Evolutionary conservation across 1,284 basidiomycete genomes (phyloP), one percentile per base, ranked within the genome.

Genomic region (Thecaphora thlaspeos): DNA sequence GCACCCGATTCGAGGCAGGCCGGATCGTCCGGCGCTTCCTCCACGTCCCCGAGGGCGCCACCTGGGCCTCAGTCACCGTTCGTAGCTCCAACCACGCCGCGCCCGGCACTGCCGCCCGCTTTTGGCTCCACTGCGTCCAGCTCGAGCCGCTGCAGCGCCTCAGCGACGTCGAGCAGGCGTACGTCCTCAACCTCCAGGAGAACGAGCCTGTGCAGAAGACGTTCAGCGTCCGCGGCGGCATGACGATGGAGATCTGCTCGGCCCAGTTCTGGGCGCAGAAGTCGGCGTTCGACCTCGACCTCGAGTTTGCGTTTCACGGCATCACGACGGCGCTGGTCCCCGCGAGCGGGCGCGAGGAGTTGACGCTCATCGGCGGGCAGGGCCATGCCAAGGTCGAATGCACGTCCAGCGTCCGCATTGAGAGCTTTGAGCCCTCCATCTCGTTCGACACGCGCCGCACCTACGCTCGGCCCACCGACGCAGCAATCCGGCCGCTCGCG

Each of bases 51-150:
- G 62, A 68, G 32, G 78, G 77, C 19, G 75, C 76, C n/a, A 76
- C 75, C 11, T 78, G 75, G 74, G 77, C 76, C 39, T 73, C 77
- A 44, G 47, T 76, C 19, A 68, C 72, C 23, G 51, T 79, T 24
- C 70, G 70, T 38, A 71, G 72, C 45, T 51, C 43, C 7, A 68
- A 68, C 18, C 76, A 78, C 48, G 65, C 70, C 30, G 57, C 62
- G 8, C 39, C 59, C 1, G 65, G 65, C 26, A 68, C 76, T n/a
- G 67, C 60, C 21, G 75, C 69, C 12, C 71, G 75, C 14, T 70
- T 78, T 57, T 79, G 78, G 78, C 51, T 78, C 15, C 78, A 78
- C 49, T 60, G 71, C 32, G 75, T 79, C 43, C 75, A 78, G 61
- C 55, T 79, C 9, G 63, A 67, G 55, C 72, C 75, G 24, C 69